Conservation (phyloP, 305 asterid genomes). For the Fraxinus latifolia region DNA sequence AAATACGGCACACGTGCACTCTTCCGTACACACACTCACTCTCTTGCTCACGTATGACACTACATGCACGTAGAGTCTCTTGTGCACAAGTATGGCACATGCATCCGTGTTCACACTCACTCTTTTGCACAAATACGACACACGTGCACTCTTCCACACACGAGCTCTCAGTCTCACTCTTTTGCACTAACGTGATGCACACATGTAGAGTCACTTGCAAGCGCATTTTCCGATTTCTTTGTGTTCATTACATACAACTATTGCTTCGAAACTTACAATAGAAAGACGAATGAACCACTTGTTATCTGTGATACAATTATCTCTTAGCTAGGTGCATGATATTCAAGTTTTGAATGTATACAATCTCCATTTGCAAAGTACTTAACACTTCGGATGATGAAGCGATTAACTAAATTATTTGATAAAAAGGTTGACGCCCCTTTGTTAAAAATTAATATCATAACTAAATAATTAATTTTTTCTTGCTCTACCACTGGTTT, state of each 20-base stretch:
- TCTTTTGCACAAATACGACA: too few species aligned
- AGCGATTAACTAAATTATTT: too few species aligned
- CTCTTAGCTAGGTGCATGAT: neutral
- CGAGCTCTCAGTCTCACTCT: neutral
- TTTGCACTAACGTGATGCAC: neutral
- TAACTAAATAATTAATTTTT: slow-evolving; percentile 10
- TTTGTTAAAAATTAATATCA: slow-evolving; percentile 8
- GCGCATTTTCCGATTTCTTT: neutral
- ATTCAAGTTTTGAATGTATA: neutral
- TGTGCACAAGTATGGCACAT: too few species aligned
- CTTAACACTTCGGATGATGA: neutral
- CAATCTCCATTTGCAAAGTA: neutral
- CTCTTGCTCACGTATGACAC: neutral
- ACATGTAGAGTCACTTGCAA: neutral
- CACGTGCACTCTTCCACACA: too few species aligned
- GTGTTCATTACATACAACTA: neutral
- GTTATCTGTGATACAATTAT: neutral
- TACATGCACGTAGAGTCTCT: too few species aligned
- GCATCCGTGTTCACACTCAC: too few species aligned
- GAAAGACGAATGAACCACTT: neutral
- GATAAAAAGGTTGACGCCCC: slow-evolving; percentile 13
- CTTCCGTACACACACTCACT: too few species aligned
- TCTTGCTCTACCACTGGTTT: slow-evolving; percentile 27
- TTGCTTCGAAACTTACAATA: neutral
- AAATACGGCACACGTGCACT: too few species aligned